Base-by-base conservation (phyloP, 2,329 filamentous ascomycete genomes). In the Fusarium nurragi region DNA sequence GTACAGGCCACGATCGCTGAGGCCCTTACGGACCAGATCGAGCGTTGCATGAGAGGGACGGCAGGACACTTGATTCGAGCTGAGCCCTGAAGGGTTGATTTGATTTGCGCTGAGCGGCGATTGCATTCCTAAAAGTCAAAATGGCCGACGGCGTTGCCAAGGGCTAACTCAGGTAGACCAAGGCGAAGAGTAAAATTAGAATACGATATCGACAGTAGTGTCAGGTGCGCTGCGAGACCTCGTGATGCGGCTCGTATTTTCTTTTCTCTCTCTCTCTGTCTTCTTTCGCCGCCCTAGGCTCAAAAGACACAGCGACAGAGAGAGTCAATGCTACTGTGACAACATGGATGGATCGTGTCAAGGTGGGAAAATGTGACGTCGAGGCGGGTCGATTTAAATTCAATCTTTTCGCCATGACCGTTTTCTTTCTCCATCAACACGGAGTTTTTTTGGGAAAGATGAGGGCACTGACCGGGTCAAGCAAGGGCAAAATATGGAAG, bases 111-210 rank as follows among this genome's bases (percentile, higher is more conserved):
- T 34, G 32, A 22, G 44, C 41, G 30, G 44, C 43, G 44, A 63
- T 52, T 43, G 22, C 25, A 46, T 46, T 8, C 38, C 22, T 19
- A 44, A 37, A 39, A 32, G n/a, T n/a, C n/a, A n/a, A 54, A 45
- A 37, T 18, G 55, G 45, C 36, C 32, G 16, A 57, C 25, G 41
- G 41, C 37, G 41, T 23, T 44, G 46, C 50, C 59, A 60, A 54
- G 40, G 39, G 45, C 55, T 68, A 66, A 59, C 65, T 53, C 28
- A 54, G 52, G 36, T 50, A 37, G 57, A 61, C 48, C 65, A 68
- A 54, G 47, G 21, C 22, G 40, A 40, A 37, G 49, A 51, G 28
- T 63, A 68, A 68, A 68, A 68, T 68, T 68, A 68, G 65, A 68
- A 67, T 47, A 57, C 14, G 39, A 30, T 36, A 34, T 54, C 34